Conservation (phyloP, 2,329 filamentous ascomycete genomes). For the Exophiala sp. region DNA sequence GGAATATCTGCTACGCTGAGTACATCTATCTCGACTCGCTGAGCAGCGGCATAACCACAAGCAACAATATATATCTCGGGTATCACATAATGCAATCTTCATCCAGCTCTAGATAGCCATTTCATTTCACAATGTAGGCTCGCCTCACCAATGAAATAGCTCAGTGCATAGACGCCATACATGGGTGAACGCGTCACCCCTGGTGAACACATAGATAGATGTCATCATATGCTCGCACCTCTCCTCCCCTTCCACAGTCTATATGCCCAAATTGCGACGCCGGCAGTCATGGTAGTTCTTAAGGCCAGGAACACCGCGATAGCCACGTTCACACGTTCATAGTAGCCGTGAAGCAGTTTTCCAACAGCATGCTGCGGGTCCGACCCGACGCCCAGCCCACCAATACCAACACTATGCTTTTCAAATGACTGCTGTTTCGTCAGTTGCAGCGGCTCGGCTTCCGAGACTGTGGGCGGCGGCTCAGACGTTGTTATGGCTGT, state of each 20-base stretch:
- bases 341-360: conserved; percentile 42
- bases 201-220: too few relatives aligned
- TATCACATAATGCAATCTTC: neutral
- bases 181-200: too few relatives aligned
- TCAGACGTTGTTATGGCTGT: conserved; percentile 15
- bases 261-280: conserved; percentile 18
- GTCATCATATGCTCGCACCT: neutral
- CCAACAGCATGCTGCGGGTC: conserved; percentile 37
- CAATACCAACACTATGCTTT: conserved; percentile 37
- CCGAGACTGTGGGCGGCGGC: conserved; percentile 16
- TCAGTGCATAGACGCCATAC: too few relatives aligned
- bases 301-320: conserved; percentile 39
- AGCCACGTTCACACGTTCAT: conserved; percentile 37
- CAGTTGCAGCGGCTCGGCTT: conserved; percentile 12
- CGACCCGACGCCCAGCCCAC: conserved; percentile 35
- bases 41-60: too few relatives aligned
- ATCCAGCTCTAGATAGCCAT: neutral
- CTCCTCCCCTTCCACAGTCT: conserved; percentile 19
- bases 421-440: conserved; percentile 25
- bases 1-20: too few relatives aligned
- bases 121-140: too few relatives aligned
- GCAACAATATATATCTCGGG: too few relatives aligned
- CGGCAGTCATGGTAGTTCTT: conserved; percentile 31
- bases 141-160: too few relatives aligned
- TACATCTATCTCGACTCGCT: too few relatives aligned